These are phyloP conservation scores for Geranium incanum DNA, from an alignment of 441 rosid species.

Conservation along the genomic window DNA sequence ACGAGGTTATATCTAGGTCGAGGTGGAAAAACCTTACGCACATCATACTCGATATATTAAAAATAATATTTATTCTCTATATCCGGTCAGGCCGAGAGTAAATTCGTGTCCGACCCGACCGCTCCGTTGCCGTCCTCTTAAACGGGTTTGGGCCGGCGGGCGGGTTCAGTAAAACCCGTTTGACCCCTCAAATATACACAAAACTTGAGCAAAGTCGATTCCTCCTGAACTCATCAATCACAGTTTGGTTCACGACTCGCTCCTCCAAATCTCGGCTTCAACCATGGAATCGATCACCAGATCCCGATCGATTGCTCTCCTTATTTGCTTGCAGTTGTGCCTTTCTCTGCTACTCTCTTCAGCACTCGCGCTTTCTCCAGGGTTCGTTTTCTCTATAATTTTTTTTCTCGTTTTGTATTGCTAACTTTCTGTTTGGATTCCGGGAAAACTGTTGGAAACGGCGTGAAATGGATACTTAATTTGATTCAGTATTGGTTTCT, in stretches of 20 bases:
- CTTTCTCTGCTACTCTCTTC: constrained; percentile 1
- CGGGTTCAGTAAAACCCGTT: not conserved
- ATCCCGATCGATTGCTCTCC: constrained; percentile 2
- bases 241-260: not conserved
- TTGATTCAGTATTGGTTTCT: not conserved
- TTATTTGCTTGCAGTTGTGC: not conserved
- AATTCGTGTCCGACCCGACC: too few relatives aligned
- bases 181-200: not conserved
- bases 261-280: not conserved
- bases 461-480: not conserved
- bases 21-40: too few relatives aligned
- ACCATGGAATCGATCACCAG: not conserved
- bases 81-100: too few relatives aligned
- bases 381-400: not conserved
- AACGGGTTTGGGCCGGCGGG: not conserved
- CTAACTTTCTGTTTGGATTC: not conserved
- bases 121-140: not conserved
- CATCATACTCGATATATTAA: too few relatives aligned
- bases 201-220: not conserved
- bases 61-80: too few relatives aligned
- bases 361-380: not conserved
- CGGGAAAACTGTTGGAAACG: not conserved
- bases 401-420: not conserved
- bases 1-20: too few relatives aligned
- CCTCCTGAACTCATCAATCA: not conserved